These are phyloP conservation scores for Gilbertella persicaria DNA, from an alignment of 371 early-diverging fungal species.

Conservation along the genomic window DNA sequence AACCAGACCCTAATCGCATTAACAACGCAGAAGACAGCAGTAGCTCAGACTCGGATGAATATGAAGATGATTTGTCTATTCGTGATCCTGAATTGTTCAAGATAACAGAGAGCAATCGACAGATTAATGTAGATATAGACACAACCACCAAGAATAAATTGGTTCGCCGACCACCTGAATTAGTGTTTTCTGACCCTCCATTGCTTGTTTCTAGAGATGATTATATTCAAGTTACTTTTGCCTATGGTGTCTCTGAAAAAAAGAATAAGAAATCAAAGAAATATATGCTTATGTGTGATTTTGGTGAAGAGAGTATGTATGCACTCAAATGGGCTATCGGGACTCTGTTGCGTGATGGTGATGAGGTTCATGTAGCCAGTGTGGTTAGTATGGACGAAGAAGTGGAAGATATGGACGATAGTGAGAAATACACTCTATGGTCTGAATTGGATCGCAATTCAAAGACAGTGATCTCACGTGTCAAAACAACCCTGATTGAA, in stretches of 20 bases:
- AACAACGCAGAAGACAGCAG: constrained; percentile 35
- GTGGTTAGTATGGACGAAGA: constrained; percentile 52
- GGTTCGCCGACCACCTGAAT: constrained; percentile 32
- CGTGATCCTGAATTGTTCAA: constrained; percentile 53
- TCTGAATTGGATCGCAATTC: constrained; percentile 46
- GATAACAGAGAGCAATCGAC: constrained; percentile 49
- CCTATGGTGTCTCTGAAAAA: constrained; percentile 34
- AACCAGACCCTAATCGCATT: constrained; percentile 45
- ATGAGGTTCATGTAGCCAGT: constrained; percentile 57
- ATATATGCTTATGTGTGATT: constrained; percentile 49
- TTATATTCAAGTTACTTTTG: constrained; percentile 39
- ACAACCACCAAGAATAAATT: constrained; percentile 9
- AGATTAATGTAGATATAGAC: constrained; percentile 35
- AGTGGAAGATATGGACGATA: constrained; percentile 35
- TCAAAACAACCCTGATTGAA: constrained; percentile 31
- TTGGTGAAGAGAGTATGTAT: constrained; percentile 48
- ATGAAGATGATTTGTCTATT: constrained; percentile 45
- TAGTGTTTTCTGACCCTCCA: constrained; percentile 43
- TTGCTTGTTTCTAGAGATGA: constrained; percentile 29
- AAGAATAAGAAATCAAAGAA: constrained; percentile 21
- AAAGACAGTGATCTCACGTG: constrained; percentile 48
- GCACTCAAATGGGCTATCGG: constrained; percentile 39
- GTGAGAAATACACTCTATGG: constrained; percentile 42
- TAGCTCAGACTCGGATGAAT: constrained; percentile 46
- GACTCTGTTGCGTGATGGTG: constrained; percentile 39